Evolutionary conservation across 768 basidiomycete genomes (phyloP).

Genomic region (Clitopilus hobsonii): DNA sequence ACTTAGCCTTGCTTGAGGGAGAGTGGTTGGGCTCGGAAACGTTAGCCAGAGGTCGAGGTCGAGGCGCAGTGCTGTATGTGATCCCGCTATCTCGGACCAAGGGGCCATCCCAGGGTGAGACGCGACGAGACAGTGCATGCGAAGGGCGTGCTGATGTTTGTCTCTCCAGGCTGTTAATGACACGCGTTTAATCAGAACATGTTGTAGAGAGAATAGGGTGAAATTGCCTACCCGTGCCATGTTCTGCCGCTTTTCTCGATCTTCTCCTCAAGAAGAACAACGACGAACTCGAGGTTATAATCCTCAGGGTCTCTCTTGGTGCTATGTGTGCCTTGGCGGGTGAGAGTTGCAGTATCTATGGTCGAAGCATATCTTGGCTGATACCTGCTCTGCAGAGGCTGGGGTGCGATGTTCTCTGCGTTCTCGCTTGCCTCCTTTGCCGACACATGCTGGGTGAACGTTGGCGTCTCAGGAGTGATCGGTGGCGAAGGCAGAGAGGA

Average conservation of each 20-base stretch:
- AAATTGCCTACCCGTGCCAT: constrained; percentile 37
- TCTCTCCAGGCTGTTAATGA: constrained; percentile 23
- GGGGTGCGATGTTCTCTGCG: not conserved
- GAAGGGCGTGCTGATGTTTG: constrained; percentile 22
- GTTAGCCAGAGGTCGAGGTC: constrained; percentile 2
- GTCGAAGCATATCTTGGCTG: constrained; percentile 5
- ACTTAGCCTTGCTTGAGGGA: not conserved
- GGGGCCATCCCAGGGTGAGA: constrained; percentile 38
- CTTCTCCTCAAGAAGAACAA: constrained; percentile 33
- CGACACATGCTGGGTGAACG: not conserved
- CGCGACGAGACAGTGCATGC: constrained; percentile 19
- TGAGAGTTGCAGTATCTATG: constrained; percentile 9
- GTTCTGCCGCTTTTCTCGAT: constrained; percentile 26
- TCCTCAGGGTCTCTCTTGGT: constrained; percentile 8
- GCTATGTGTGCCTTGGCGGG: constrained; percentile 13
- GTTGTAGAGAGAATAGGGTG: not conserved
- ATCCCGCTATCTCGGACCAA: constrained; percentile 27
- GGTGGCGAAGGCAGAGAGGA: not conserved
- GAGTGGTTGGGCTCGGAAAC: not conserved
- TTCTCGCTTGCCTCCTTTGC: not conserved
- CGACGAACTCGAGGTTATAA: constrained; percentile 24
- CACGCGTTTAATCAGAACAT: not conserved
- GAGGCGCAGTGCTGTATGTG: constrained; percentile 9
- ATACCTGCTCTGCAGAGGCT: not conserved
- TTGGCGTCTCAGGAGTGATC: not conserved